A percentile compares a stretch with the other conserved stretches of the same genome.
These are phyloP conservation scores for Fusarium verrucosum DNA, from an alignment of 2,329 filamentous ascomycete genomes.

Conservation along the genomic window DNA sequence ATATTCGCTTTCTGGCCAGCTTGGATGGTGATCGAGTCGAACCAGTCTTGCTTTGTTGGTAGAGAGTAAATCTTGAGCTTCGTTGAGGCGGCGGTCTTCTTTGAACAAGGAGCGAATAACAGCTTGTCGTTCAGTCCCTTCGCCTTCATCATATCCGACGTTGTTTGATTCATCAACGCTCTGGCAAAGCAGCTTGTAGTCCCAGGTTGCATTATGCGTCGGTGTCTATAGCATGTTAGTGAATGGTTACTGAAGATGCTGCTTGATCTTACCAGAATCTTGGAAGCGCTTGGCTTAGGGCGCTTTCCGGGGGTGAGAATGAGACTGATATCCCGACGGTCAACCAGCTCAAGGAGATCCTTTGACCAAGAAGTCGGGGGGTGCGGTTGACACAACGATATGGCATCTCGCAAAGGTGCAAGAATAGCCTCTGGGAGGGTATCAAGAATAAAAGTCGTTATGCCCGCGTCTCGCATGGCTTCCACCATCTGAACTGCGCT, in stretches of 20 bases:
- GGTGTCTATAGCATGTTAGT: slow-evolving; percentile 57
- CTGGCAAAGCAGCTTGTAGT: slow-evolving; percentile 81
- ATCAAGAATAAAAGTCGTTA: slow-evolving; percentile 75
- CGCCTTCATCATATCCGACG: slow-evolving; percentile 76
- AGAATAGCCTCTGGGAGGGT: slow-evolving; percentile 87
- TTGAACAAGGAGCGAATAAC: slow-evolving; percentile 89
- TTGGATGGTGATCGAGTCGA: slow-evolving; percentile 77
- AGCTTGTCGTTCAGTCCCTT: slow-evolving; percentile 83
- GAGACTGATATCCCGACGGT: slow-evolving; percentile 81
- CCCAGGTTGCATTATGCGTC: slow-evolving; percentile 73
- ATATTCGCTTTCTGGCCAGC: slow-evolving; percentile 86
- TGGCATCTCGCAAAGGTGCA: slow-evolving; percentile 81
- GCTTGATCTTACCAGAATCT: slow-evolving; percentile 53
- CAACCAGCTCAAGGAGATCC: slow-evolving; percentile 77
- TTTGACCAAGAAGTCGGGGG: slow-evolving; percentile 81
- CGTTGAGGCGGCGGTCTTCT: slow-evolving; percentile 88
- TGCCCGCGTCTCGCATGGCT: slow-evolving; percentile 74
- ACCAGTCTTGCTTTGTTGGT: slow-evolving; percentile 82
- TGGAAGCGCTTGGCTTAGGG: slow-evolving; percentile 47
- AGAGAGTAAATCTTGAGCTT: slow-evolving; percentile 86
- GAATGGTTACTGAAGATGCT: neutral
- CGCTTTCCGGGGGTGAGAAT: slow-evolving; percentile 61
- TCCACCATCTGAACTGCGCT: slow-evolving; percentile 74
- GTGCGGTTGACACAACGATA: slow-evolving; percentile 83
- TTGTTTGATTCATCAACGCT: slow-evolving; percentile 67